Conservation (phyloP, 2,329 filamentous ascomycete species). For the Alternaria dauci region DNA sequence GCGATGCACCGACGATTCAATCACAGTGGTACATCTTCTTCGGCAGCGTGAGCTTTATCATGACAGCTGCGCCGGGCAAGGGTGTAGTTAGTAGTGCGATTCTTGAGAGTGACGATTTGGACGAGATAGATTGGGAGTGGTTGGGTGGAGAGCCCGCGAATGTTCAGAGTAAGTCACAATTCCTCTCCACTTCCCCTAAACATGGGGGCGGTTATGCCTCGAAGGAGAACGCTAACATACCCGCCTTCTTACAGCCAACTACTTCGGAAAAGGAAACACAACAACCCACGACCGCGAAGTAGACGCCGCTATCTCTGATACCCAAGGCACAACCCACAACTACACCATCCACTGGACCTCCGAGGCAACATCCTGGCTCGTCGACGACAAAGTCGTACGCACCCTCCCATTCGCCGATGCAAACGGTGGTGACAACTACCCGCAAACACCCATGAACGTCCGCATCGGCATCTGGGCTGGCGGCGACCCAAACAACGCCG, state of each 20-base stretch:
- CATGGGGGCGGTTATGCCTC: too few relatives aligned
- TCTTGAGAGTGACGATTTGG: slow-evolving; percentile 79
- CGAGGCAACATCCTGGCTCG: slow-evolving; percentile 69
- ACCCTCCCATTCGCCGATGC: slow-evolving; percentile 64
- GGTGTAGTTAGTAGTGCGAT: slow-evolving; percentile 84
- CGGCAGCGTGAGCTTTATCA: slow-evolving; percentile 75
- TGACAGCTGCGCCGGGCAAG: slow-evolving; percentile 75
- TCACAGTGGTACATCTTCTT: slow-evolving; percentile 87
- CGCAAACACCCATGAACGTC: slow-evolving; percentile 75
- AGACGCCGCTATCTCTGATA: slow-evolving; percentile 62
- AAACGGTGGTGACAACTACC: slow-evolving; percentile 66
- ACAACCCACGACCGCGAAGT: slow-evolving; percentile 72
- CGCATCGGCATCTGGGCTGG: slow-evolving; percentile 56
- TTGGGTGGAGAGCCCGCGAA: slow-evolving; percentile 69
- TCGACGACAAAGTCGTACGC: slow-evolving; percentile 72
- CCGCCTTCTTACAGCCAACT: neutral
- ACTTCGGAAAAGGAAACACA: slow-evolving; percentile 47
- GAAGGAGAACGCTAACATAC: neutral
- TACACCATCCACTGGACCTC: slow-evolving; percentile 76
- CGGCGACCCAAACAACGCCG: slow-evolving; percentile 52
- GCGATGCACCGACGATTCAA: slow-evolving; percentile 69
- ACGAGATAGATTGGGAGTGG: slow-evolving; percentile 87
- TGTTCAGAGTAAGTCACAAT: slow-evolving; percentile 71
- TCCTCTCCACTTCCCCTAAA: neutral
- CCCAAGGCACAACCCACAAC: slow-evolving; percentile 67